A percentile compares a stretch with the other conserved stretches of the same genome.
Evolutionary conservation across 129 eudicot genomes (phyloP).

Genomic region (Artemisia annua): DNA sequence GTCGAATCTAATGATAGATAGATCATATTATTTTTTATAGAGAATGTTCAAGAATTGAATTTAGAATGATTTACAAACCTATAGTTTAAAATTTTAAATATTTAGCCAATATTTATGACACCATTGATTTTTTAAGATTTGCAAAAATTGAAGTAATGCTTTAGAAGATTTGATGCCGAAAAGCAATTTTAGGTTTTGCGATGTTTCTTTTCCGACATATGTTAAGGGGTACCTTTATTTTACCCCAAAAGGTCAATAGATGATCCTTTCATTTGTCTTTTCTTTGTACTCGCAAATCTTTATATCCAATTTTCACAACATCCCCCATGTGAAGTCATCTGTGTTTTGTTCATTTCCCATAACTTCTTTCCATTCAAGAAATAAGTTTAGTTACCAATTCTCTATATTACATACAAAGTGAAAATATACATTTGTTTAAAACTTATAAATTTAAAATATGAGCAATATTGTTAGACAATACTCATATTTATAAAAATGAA

Average conservation of each 20-base stretch:
- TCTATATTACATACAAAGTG: too few relatives aligned
- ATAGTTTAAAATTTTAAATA: not conserved
- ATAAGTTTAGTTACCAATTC: too few relatives aligned
- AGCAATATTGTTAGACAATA: too few relatives aligned
- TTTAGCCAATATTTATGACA: not conserved
- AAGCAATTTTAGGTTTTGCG: constrained; percentile 29
- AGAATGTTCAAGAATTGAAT: not conserved
- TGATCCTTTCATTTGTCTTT: constrained; percentile 38
- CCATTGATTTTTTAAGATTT: not conserved
- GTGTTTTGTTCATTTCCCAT: constrained; percentile 30
- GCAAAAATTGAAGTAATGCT: not conserved
- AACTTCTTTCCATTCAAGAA: too few relatives aligned
- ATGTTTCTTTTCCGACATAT: constrained; percentile 34
- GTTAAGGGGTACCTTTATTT: constrained; percentile 41
- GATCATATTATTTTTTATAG: too few relatives aligned
- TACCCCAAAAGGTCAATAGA: constrained; percentile 37
- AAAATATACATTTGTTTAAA: too few relatives aligned
- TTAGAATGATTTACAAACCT: not conserved
- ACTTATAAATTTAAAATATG: too few relatives aligned
- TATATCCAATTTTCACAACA: constrained; percentile 29
- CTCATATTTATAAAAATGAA: too few relatives aligned
- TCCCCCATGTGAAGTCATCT: constrained; percentile 42
- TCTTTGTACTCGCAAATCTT: constrained; percentile 36
- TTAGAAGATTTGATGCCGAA: constrained; percentile 34
- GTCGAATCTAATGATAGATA: too few relatives aligned